Evolutionary conservation across 1,284 basidiomycete species (phyloP).

Genomic region (Moesziomyces globuligerus): DNA sequence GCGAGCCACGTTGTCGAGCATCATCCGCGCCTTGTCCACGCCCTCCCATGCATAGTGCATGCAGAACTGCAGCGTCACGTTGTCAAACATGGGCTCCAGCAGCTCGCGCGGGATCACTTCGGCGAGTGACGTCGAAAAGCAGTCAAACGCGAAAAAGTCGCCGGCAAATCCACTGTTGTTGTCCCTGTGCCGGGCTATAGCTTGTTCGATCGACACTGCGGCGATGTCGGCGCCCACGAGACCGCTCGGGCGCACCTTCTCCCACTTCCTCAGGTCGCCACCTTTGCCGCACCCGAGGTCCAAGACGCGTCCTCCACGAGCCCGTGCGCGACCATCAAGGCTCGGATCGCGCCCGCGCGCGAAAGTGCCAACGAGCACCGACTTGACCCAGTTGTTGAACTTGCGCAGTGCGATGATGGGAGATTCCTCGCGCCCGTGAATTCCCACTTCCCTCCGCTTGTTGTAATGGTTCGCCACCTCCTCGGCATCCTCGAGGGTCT

Average conservation of each 20-base stretch:
- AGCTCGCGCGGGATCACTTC: slow-evolving; percentile 76
- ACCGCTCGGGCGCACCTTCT: slow-evolving; percentile 82
- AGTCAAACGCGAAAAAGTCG: slow-evolving; percentile 86
- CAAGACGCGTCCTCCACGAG: slow-evolving; percentile 77
- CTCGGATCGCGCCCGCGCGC: slow-evolving; percentile 28
- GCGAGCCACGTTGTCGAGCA: slow-evolving; percentile 89
- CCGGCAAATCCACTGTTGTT: slow-evolving; percentile 76
- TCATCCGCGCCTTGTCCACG: slow-evolving; percentile 82
- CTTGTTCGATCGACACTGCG: slow-evolving; percentile 87
- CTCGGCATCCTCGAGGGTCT: slow-evolving; percentile 39
- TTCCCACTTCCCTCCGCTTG: slow-evolving; percentile 86
- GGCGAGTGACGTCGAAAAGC: slow-evolving; percentile 79
- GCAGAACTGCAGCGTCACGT: slow-evolving; percentile 98
- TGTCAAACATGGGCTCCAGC: slow-evolving; percentile 79
- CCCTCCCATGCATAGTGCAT: slow-evolving; percentile 99
- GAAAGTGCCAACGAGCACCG: slow-evolving; percentile 48
- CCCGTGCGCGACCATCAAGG: slow-evolving; percentile 25
- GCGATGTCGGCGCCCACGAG: slow-evolving; percentile 91
- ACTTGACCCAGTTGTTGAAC: slow-evolving; percentile 88
- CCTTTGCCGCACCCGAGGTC: slow-evolving; percentile 99
- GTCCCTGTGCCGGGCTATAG: slow-evolving; percentile 74
- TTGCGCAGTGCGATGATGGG: slow-evolving; percentile 95
- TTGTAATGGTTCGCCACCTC: slow-evolving; percentile 73
- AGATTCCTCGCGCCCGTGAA: slow-evolving; percentile 83
- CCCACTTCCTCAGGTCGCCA: slow-evolving; percentile 96